Base-by-base conservation (phyloP, 1,284 basidiomycete species). In the Ceratobasidium sp. region DNA sequence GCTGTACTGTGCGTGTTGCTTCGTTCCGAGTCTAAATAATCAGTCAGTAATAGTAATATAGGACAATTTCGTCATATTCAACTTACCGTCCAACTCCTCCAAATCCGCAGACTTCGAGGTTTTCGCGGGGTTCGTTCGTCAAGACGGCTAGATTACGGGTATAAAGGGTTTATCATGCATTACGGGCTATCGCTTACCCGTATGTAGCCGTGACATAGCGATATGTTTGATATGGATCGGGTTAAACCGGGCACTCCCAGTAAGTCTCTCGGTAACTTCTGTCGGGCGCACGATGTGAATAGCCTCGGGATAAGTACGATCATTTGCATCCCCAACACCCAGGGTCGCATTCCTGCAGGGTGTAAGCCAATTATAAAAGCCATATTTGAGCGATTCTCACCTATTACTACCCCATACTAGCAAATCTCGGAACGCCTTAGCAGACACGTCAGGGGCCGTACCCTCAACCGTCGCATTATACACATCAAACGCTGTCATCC, bases 321-420 rank as follows among this genome's bases (percentile, higher is more conserved):
- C 96, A 76, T 92, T 89, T 22, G 89, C 90, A 80, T 97, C 94
- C 1, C 92, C 92, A 19, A 94, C 87, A 2, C 97, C 97, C 15
- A 99, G 89, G 0, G 92, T 88, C 37, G 93, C 94, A 83, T 97
- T 97, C 79, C 92, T 92, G 76, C 70, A 9, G 32, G 74, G 66
- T 68, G 51, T 77, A 57, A 66, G 8, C 29, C 61, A 56, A 29
- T n/a, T 57, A 37, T 44, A n/a, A 66, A 59, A 1, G 2, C 22
- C n/a, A 13, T 29, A 25, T 37, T 67, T 46, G 22, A n/a, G 44
- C 19, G 2, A 37, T 37, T 40, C 43, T 32, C 79, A 90, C 90
- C 88, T 89, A 82, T 99, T 99, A 17, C 89, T 87, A 17, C 98
- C 98, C 97, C 97, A 99, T 0, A 93, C 95, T 80, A 91, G 94